phyloP scores from a whole-genome alignment of 345 rosid genomes.

The Gossypium raimondii region DNA sequence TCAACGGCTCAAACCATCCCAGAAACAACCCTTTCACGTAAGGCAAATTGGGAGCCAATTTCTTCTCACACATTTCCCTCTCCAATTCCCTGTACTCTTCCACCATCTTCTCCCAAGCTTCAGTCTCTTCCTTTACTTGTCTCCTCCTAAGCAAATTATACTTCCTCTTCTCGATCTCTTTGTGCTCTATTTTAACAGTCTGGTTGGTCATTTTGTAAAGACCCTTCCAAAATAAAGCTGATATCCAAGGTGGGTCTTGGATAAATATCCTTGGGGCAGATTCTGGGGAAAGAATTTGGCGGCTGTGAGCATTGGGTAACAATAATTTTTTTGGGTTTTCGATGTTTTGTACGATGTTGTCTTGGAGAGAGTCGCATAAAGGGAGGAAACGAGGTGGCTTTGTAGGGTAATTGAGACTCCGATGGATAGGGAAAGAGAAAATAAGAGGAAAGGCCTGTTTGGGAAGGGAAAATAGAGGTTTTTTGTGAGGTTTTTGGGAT shows the following conservation, averaged over 20 bases:
- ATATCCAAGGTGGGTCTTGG: conserved; percentile 82
- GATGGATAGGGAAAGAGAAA: conserved; percentile 36
- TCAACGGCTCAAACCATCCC: conserved; percentile 90
- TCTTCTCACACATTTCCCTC: conserved; percentile 74
- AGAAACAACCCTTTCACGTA: conserved; percentile 72
- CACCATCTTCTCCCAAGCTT: conserved; percentile 83
- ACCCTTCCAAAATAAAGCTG: conserved; percentile 61
- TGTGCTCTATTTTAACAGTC: conserved; percentile 43
- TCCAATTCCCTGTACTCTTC: conserved; percentile 71
- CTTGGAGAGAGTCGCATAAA: conserved; percentile 23
- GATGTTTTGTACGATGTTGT: conserved; percentile 38
- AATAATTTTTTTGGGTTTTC: conserved; percentile 24
- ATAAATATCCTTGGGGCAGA: conserved; percentile 41
- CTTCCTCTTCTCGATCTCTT: conserved; percentile 55
- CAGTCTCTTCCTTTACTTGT: conserved; percentile 84
- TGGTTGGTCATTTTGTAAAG: conserved; percentile 38
- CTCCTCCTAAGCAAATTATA: conserved; percentile 64
- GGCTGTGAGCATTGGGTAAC: conserved; percentile 23
- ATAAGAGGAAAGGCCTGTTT: conserved; percentile 27
- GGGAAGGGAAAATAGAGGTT: conserved; percentile 31
- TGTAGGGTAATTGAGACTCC: conserved; percentile 25
- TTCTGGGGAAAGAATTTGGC: conserved; percentile 22
- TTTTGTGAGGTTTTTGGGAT: conserved; percentile 35
- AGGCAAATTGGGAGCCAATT: conserved; percentile 78
- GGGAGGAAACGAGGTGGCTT: conserved; percentile 31